Evolutionary conservation across 2,329 filamentous ascomycete species (phyloP).

Genomic region (Hymenoscyphus fructigenus): DNA sequence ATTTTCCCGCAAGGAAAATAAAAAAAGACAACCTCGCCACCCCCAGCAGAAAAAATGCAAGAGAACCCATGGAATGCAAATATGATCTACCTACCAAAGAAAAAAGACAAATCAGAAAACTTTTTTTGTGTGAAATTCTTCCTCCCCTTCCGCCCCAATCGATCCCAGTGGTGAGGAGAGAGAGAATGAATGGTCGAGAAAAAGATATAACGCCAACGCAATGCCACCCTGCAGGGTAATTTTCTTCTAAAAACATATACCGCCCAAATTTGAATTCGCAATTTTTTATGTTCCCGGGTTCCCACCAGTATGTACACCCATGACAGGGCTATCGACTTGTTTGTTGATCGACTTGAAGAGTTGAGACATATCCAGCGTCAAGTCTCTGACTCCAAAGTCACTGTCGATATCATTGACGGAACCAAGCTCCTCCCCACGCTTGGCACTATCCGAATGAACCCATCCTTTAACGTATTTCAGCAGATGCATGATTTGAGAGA

Average conservation of each 20-base stretch:
- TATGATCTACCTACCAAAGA: not conserved
- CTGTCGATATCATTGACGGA: constrained; percentile 68
- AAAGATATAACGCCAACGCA: constrained; percentile 21
- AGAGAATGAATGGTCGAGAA: not conserved
- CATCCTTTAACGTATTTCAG: constrained; percentile 60
- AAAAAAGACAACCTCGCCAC: not conserved
- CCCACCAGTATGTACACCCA: constrained; percentile 33
- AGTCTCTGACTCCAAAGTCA: constrained; percentile 60
- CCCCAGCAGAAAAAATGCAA: constrained; percentile 2
- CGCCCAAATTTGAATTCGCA: constrained; percentile 14
- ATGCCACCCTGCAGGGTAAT: constrained; percentile 24
- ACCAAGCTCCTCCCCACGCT: constrained; percentile 65
- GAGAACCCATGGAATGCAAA: not conserved
- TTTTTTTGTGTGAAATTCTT: not conserved
- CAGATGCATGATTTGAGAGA: constrained; percentile 59
- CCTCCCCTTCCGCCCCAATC: not conserved
- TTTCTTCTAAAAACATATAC: constrained; percentile 22
- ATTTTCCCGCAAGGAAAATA: not conserved
- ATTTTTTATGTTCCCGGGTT: constrained; percentile 25
- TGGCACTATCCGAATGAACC: constrained; percentile 62
- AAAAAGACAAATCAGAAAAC: not conserved
- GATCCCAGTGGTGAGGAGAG: not conserved
- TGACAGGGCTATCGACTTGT: constrained; percentile 40
- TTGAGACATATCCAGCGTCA: constrained; percentile 70
- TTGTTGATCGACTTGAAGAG: constrained; percentile 63